Base-by-base conservation (phyloP, 2,329 filamentous ascomycete species). In the Westerdykella sp. region DNA sequence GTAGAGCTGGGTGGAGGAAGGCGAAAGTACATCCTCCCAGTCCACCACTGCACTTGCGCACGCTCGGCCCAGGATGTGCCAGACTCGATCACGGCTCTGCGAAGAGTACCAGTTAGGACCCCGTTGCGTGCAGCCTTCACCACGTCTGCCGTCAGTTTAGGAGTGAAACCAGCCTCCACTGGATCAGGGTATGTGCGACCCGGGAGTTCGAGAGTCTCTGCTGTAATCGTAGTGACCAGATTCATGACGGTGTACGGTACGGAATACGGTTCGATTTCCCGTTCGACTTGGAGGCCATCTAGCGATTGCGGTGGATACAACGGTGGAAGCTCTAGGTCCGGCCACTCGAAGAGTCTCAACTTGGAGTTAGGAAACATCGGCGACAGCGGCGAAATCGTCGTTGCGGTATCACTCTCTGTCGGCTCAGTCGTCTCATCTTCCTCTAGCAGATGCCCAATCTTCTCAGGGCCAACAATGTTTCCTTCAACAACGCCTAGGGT, bases 321-420 rank as follows among this genome's bases (percentile, higher is more conserved):
- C 1, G 42, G 42, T 1, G 59, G 59, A 35, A 53, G 39, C 2
- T 37, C 36, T 5, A 15, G 11, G 16, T 54, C 54, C 1, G 53
- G 48, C 60, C 61, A 64, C 44, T 65, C 57, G 18, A 53, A 58
- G 1, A 65, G 47, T 5, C 54, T 46, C 1, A 65, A 46, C 18
- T 39, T 57, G 31, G 49, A 52, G 9, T 40, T 46, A 7, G 52
- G 46, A 12, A 42, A 35, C 10, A 49, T 47, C 1, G 43, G 40
- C 2, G 28, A 31, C 21, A 37, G 25, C 0, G 48, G 42, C 11
- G 16, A 12, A 3, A 42, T 25, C 5, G 39, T 41, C 0, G 49
- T 49, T 15, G 54, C 51, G 0, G 50, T 54, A 1, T 46, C 50
- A 2, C 13, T 49, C 43, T 13, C 49, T 38, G 12, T 37, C 34